These are phyloP conservation scores for Stemphylium beticola DNA, from an alignment of 2,329 filamentous ascomycete species.

Conservation along the genomic window DNA sequence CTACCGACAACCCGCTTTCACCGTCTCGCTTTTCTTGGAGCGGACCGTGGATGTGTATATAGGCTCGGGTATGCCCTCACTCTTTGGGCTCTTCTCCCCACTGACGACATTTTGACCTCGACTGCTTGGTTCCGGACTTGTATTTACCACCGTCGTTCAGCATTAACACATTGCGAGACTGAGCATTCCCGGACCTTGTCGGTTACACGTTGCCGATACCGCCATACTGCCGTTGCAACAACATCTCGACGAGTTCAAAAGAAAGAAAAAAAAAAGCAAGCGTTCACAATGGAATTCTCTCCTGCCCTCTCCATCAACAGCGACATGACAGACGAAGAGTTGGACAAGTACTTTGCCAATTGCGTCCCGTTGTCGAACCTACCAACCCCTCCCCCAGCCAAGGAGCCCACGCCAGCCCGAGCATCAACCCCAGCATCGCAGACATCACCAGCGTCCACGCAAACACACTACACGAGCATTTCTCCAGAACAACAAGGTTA, in stretches of 20 bases:
- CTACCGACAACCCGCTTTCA: slow-evolving; percentile 33
- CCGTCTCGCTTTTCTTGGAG: slow-evolving; percentile 31
- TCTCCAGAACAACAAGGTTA: slow-evolving; percentile 40
- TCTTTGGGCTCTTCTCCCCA: slow-evolving; percentile 28
- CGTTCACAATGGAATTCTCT: slow-evolving; percentile 33
- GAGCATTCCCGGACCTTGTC: slow-evolving; percentile 4
- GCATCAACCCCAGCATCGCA: slow-evolving; percentile 13
- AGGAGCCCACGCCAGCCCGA: slow-evolving; percentile 26
- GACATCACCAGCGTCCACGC: not conserved
- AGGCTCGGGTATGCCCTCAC: slow-evolving; percentile 25
- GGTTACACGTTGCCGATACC: slow-evolving; percentile 11
- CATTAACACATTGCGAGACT: slow-evolving; percentile 13
- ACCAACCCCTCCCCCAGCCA: slow-evolving; percentile 49
- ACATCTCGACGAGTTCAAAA: not conserved
- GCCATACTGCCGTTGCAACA: slow-evolving; percentile 5
- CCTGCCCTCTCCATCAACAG: slow-evolving; percentile 34
- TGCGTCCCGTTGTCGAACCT: slow-evolving; percentile 49
- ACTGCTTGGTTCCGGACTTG: slow-evolving; percentile 8
- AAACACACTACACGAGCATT: slow-evolving; percentile 6
- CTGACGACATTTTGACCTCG: slow-evolving; percentile 10
- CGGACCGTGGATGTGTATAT: slow-evolving; percentile 24
- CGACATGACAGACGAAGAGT: slow-evolving; percentile 48
- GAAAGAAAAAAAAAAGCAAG: not conserved
- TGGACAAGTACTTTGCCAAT: slow-evolving; percentile 49
- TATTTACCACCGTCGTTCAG: not conserved